Evolutionary conservation across 306 rosid genomes (phyloP).

Genomic region (Rosa persica): DNA sequence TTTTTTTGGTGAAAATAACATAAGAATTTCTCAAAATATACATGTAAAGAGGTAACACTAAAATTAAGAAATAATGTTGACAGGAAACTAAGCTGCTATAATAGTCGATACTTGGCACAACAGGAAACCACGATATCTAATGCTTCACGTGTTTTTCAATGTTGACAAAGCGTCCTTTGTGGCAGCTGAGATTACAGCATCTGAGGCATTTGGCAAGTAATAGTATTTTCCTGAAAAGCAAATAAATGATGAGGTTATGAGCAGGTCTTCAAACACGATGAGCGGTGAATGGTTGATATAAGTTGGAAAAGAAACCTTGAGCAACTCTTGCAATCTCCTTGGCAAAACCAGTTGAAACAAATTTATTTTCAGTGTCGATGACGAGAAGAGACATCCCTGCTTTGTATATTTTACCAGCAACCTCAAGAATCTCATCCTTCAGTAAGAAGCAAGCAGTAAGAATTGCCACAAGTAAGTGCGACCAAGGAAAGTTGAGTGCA

Average conservation of each 20-base stretch:
- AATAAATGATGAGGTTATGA: constrained; percentile 20
- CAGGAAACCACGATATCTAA: background rate
- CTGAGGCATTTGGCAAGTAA: constrained; percentile 96
- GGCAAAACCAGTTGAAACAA: constrained; percentile 96
- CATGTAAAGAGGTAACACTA: background rate
- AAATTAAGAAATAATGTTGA: background rate
- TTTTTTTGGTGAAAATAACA: no score
- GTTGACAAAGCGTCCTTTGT: constrained; percentile 85
- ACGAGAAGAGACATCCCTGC: constrained; percentile 97
- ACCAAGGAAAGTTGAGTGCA: background rate
- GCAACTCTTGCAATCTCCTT: constrained; percentile 98
- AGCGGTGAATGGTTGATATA: constrained; percentile 3
- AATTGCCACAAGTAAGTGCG: background rate
- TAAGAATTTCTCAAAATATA: background rate
- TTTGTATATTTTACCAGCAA: constrained; percentile 91
- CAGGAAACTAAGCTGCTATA: background rate
- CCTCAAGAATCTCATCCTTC: constrained; percentile 97
- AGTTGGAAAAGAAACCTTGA: constrained; percentile 63
- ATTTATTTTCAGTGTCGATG: constrained; percentile 95
- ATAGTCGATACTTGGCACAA: background rate
- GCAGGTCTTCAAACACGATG: constrained; percentile 16
- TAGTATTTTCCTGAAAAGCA: constrained; percentile 80
- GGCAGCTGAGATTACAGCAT: constrained; percentile 80
- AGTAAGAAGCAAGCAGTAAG: constrained; percentile 25
- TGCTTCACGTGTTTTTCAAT: constrained; percentile 63